A percentile compares a stretch with the other conserved stretches of the same genome.
Evolutionary conservation across 768 basidiomycete genomes (phyloP).

Genomic region (Agaricus subrufescens): DNA sequence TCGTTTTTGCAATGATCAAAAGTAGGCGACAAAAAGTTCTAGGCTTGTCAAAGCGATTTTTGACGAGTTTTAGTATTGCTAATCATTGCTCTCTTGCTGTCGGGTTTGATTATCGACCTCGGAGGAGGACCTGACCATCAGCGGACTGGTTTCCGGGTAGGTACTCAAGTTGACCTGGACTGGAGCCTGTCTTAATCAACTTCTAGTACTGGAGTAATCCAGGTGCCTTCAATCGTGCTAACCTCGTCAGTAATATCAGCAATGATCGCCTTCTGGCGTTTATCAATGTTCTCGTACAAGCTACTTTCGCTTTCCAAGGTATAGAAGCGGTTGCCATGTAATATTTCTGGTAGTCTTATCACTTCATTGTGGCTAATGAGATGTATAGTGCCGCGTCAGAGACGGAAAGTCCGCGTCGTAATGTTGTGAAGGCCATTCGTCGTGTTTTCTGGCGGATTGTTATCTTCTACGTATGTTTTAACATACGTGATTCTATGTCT

Average conservation of each 20-base stretch:
- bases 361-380: no score
- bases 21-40: conserved; percentile 24
- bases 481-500: no score
- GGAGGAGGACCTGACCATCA: conserved; percentile 72
- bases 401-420: conserved; percentile 71
- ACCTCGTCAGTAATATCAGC: conserved; percentile 36
- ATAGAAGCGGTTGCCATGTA: conserved; percentile 73
- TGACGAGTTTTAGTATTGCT: conserved; percentile 34
- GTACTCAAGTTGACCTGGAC: conserved; percentile 18
- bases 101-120: conserved; percentile 67
- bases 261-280: conserved; percentile 44
- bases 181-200: neutral
- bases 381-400: conserved; percentile 55
- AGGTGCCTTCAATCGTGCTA: conserved; percentile 47
- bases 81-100: conserved; percentile 56
- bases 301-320: conserved; percentile 74
- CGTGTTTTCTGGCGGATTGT: no score
- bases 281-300: conserved; percentile 41
- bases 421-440: conserved; percentile 70
- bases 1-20: conserved; percentile 63
- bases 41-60: no score
- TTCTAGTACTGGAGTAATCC: conserved; percentile 67
- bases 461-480: no score
- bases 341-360: neutral
- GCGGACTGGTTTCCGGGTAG: conserved; percentile 62